Conservation (phyloP, 441 rosid species). For the Gossypium schwendimanii region DNA sequence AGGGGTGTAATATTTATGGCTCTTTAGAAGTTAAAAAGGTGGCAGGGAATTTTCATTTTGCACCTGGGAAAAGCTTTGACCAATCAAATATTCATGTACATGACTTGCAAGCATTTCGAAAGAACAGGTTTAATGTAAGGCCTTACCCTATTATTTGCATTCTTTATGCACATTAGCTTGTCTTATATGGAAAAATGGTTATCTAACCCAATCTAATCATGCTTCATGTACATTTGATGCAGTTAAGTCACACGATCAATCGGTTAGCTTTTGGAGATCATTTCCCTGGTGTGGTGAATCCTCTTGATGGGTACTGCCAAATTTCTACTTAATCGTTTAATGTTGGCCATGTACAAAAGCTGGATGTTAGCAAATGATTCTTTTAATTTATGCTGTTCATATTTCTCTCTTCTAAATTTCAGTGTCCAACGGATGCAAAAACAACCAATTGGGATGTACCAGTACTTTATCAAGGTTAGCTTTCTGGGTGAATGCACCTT, state of each 20-base stretch:
- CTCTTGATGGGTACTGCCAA: slow-evolving; percentile 72
- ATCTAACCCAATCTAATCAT: not conserved
- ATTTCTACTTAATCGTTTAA: slow-evolving; percentile 5
- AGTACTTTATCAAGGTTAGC: slow-evolving; percentile 84
- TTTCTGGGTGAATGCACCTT: slow-evolving; percentile 10
- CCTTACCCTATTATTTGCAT: not conserved
- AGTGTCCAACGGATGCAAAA: slow-evolving; percentile 87
- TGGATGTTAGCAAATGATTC: slow-evolving; percentile 2
- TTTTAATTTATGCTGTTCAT: not conserved
- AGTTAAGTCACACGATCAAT: slow-evolving; percentile 87
- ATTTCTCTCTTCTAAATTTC: slow-evolving; percentile 13
- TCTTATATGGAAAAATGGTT: not conserved
- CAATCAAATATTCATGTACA: slow-evolving; percentile 83
- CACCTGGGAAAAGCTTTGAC: slow-evolving; percentile 97
- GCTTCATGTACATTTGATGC: slow-evolving; percentile 18
- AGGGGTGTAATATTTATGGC: slow-evolving; percentile 91
- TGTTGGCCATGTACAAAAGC: not conserved
- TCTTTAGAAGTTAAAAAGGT: slow-evolving; percentile 91
- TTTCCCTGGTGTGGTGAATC: slow-evolving; percentile 89
- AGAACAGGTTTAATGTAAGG: slow-evolving; percentile 84
- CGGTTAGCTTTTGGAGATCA: slow-evolving; percentile 75
- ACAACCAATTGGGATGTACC: slow-evolving; percentile 88
- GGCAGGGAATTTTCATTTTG: slow-evolving; percentile 95
- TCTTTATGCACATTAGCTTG: not conserved
- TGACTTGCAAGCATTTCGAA: slow-evolving; percentile 79